Percentiles rank a stretch among this genome's conserved stretches.
Evolutionary conservation across 257 asterid species (phyloP).

Genomic region (Solanum virginianum): DNA sequence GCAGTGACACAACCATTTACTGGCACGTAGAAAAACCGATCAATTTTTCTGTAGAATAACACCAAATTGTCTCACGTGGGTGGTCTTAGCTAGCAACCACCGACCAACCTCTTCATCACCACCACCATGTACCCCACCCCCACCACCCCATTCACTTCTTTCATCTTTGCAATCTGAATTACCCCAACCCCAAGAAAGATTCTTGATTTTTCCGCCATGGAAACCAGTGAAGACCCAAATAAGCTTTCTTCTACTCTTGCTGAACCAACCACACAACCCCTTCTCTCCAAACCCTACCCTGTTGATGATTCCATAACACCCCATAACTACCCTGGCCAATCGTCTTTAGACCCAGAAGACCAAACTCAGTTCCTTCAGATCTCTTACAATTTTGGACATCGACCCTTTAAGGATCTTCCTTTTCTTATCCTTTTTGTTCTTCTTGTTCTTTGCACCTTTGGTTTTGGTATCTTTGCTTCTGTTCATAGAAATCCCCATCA

Average conservation of each 20-base stretch:
- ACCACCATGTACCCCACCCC: not conserved
- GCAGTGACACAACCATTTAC: not conserved
- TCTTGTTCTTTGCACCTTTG: conserved; percentile 55
- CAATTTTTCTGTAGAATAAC: conserved; percentile 5
- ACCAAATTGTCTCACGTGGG: conserved; percentile 9
- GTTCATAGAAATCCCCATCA: conserved; percentile 55
- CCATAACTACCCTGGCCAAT: conserved; percentile 3
- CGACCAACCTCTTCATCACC: conserved; percentile 2
- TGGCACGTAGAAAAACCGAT: not conserved
- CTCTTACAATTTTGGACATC: conserved; percentile 75
- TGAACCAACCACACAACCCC: conserved; percentile 20
- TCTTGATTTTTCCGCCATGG: conserved; percentile 16
- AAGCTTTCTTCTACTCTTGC: conserved; percentile 29
- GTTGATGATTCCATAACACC: conserved; percentile 7
- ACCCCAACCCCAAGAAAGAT: not conserved
- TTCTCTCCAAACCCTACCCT: not conserved
- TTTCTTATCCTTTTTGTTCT: conserved; percentile 52
- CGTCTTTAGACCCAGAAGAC: conserved; percentile 41
- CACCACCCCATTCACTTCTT: not conserved
- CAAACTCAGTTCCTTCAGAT: conserved; percentile 72
- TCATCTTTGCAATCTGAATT: not conserved
- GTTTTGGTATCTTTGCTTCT: conserved; percentile 77
- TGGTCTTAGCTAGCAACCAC: not conserved
- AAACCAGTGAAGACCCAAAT: conserved; percentile 43
- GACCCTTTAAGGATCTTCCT: conserved; percentile 54